Conservation (phyloP, 163 green algal species). For the Botryococcus braunii region DNA sequence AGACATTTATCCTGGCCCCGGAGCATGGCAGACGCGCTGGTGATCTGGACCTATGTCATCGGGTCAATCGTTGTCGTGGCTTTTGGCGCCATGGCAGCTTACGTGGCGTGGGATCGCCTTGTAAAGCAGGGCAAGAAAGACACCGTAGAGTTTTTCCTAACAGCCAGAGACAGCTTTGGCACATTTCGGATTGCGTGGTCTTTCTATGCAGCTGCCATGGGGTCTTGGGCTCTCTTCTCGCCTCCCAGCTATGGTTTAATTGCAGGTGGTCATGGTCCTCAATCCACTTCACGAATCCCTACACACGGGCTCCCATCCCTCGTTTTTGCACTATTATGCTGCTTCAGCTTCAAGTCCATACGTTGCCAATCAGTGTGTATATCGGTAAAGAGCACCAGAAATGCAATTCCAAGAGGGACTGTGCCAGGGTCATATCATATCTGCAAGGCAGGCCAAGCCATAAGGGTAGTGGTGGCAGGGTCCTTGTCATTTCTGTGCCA, state of each 20-base stretch:
- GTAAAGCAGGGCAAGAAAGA: neutral
- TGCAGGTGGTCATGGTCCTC: conserved; percentile 4
- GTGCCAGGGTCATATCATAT: no score
- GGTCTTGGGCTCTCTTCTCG: conserved; percentile 58
- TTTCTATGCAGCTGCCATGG: conserved; percentile 55
- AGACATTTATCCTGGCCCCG: no score
- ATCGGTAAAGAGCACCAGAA: neutral
- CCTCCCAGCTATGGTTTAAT: conserved; percentile 47
- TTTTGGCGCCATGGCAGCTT: conserved; percentile 8
- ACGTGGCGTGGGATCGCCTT: neutral
- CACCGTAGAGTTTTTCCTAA: conserved; percentile 18
- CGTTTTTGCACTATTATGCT: neutral
- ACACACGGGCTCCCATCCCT: no score
- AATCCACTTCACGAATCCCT: neutral
- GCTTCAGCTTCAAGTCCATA: neutral
- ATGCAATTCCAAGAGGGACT: no score
- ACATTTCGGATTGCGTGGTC: conserved; percentile 38
- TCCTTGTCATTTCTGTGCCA: no score
- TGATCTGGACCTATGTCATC: conserved; percentile 4
- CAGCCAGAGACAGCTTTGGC: conserved; percentile 10
- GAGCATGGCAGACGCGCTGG: conserved; percentile 8
- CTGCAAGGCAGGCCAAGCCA: no score
- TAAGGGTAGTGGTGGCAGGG: no score
- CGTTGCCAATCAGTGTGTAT: neutral
- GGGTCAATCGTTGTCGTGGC: conserved; percentile 1